Evolutionary conservation across 805 yeast species (phyloP).

Genomic region (Zygoascus flipseniorum): DNA sequence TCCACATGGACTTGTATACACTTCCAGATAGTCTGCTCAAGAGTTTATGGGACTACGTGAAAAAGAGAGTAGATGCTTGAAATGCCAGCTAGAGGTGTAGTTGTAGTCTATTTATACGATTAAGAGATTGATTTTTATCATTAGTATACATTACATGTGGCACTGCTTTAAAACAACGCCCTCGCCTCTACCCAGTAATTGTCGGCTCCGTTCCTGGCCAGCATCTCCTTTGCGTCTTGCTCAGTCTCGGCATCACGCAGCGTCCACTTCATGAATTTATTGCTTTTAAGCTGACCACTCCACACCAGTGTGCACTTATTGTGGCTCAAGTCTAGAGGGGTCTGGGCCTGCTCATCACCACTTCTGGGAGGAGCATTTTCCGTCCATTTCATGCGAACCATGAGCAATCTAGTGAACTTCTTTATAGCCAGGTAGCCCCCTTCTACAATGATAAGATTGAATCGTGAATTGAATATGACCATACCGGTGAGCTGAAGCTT

Average conservation of each 20-base stretch:
- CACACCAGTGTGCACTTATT: constrained; percentile 50
- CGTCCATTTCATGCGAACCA: constrained; percentile 62
- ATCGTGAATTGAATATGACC: constrained; percentile 24
- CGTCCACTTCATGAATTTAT: constrained; percentile 63
- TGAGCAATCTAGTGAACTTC: constrained; percentile 55
- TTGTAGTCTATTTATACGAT: not conserved
- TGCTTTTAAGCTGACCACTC: constrained; percentile 56
- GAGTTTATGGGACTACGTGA: constrained; percentile 91
- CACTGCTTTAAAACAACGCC: not conserved
- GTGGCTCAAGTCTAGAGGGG: constrained; percentile 28
- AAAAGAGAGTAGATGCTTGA: constrained; percentile 42
- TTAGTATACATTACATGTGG: not conserved
- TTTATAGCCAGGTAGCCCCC: constrained; percentile 59
- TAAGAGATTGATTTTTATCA: not conserved
- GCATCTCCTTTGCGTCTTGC: constrained; percentile 40
- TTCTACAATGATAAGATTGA: constrained; percentile 60
- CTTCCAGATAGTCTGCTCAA: constrained; percentile 84
- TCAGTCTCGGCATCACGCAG: constrained; percentile 45
- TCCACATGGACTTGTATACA: constrained; percentile 90
- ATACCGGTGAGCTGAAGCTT: constrained; percentile 63
- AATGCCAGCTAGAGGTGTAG: not conserved
- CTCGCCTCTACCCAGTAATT: constrained; percentile 47
- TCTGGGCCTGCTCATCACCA: constrained; percentile 13
- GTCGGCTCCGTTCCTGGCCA: constrained; percentile 46
- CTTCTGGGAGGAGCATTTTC: constrained; percentile 34